Base-by-base conservation (phyloP, 345 rosid species). In the Stellera chamaejasme region DNA sequence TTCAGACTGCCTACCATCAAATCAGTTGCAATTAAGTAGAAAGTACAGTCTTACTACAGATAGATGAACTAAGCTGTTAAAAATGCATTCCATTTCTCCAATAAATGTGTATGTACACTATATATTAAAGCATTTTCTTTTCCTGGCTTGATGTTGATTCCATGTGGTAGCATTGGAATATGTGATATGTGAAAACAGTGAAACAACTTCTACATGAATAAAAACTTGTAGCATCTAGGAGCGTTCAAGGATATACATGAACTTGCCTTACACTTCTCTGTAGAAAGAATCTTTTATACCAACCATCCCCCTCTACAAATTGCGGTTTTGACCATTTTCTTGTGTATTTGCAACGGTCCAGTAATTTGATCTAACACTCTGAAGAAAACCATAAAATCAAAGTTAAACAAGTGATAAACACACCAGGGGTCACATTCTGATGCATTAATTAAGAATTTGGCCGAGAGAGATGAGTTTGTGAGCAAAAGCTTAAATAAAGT, bases 331-430 rank as follows among this genome's bases (percentile, higher is more conserved):
- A 25, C 39, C 74, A 19, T 55, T 64, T 13, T 55, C 55, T 45
- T 50, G 66, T 16, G 61, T 57, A 50, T 58, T 69, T 36, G 43
- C 61, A 14, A 55, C 61, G 46, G 50, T 62, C 67, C 56, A 75
- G 74, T 83, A 85, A 64, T 76, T 75, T 28, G 80, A 75, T 64
- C 76, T 79, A 69, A 87, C 91, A 55, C 70, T 78, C 96, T 90
- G 89, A 51, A 66, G 54, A 67, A 32, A 66, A 26, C 46, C 50
- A 65, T 42, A 55, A 13, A 49, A 48, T 15, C 6, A 13, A 28
- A 19, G 54, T 10, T 25, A 49, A 43, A 10, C 61, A 28, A 32
- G 27, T 19, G 9, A 27, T 51, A 10, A 5, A 55, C 2, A 53
- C 27, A 27, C 27, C 10, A 46, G 14, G 23, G 14, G 45, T 28